Base-by-base conservation (phyloP, 2,329 filamentous ascomycete species). In the Alternaria sp. region DNA sequence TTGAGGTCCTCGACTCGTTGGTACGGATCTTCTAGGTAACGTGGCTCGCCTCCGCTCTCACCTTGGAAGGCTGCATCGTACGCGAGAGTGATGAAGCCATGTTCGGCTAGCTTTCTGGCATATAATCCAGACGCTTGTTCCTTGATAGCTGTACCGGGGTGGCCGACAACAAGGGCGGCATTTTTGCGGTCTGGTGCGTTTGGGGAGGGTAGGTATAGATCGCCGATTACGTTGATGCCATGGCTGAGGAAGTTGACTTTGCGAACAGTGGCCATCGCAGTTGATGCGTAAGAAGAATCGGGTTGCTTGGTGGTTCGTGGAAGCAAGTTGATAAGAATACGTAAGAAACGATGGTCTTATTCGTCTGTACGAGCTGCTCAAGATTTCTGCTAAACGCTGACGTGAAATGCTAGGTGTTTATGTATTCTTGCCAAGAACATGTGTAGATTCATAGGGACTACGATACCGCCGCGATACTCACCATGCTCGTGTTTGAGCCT, bases 41-140 rank as follows among this genome's bases (percentile, higher is more conserved):
- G 78, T 4, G 81, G 81, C 40, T 74, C 57, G 9, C 81, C 81
- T 8, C 61, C 72, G 26, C 67, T 74, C 57, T 77, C 77, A 23
- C 81, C 81, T 58, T 82, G 80, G 54, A 80, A 80, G 3, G 74
- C 74, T 6, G 80, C 75, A 57, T 83, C 81, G 60, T 70, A 82
- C n/a, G 74, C 66, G 7, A 83, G 67, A 7, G 65, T 54, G 46
- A 69, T 61, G 65, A 82, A 82, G 9, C 81, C 80, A 2, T 64
- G 60, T 21, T 76, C 57, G 17, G 77, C 54, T 6, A 82, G 70
- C 0, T 60, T 19, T 3, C 66, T 61, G 13, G 80, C 79, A 51
- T 83, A 79, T 40, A 73, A 56, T 6, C 68, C 72, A 3, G 79
- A 44, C 1, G 80, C 74, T 65, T 83, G 80, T 64, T 83, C 81